Evolutionary conservation across 2,329 filamentous ascomycete species (phyloP).

Genomic region (Thermothelomyces thermophilus): DNA sequence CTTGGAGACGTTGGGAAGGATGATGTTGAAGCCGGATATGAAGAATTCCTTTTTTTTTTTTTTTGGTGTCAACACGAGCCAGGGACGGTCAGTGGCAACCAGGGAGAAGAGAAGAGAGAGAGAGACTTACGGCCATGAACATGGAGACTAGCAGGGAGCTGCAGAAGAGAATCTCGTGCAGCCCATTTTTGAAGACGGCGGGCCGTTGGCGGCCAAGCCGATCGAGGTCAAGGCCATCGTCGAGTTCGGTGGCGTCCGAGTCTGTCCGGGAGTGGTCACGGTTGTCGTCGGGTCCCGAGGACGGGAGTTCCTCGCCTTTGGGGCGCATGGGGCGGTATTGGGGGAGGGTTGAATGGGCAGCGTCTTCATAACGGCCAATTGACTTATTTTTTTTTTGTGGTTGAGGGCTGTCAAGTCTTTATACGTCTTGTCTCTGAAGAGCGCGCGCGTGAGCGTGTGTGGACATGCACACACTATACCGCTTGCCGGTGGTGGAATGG

Average conservation of each 20-base stretch:
- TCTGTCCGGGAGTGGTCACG: not conserved
- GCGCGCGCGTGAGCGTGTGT: too few species aligned
- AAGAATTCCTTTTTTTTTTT: slow-evolving; percentile 77
- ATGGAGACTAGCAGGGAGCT: slow-evolving; percentile 57
- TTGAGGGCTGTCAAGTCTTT: too few species aligned
- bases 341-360: not conserved
- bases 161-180: slow-evolving; percentile 56
- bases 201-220: slow-evolving; percentile 57
- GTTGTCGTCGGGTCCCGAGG: slow-evolving; percentile 5
- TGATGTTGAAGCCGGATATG: slow-evolving; percentile 68
- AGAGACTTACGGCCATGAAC: slow-evolving; percentile 47
- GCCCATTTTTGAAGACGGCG: slow-evolving; percentile 43
- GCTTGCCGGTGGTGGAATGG: too few species aligned
- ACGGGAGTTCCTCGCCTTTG: not conserved
- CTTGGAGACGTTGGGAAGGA: slow-evolving; percentile 58
- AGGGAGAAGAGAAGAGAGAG: not conserved
- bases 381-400: too few species aligned
- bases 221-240: slow-evolving; percentile 40
- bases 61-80: too few species aligned
- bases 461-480: too few species aligned
- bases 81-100: too few species aligned
- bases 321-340: not conserved
- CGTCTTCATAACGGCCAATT: not conserved
- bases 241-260: not conserved
- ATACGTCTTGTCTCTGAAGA: too few species aligned